Evolutionary conservation across 1,284 basidiomycete genomes (phyloP), one percentile per base, ranked within the genome.

Genomic region (Boletus semigastroideus): DNA sequence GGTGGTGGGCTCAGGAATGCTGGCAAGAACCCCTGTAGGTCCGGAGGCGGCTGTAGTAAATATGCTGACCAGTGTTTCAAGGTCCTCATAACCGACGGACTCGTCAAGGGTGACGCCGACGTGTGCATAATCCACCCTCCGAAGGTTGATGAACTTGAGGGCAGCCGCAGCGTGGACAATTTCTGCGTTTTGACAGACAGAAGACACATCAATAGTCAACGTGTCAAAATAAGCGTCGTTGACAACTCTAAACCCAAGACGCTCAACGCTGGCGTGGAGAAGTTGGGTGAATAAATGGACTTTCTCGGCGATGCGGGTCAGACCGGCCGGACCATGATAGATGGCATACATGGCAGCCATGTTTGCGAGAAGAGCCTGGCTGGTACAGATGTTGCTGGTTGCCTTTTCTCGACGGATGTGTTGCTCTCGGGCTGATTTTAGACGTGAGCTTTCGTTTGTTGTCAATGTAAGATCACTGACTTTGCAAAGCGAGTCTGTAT

Each of bases 291-390:
- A 84, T n/a, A 84, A 80, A 71, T 98, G 94, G 20, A 97, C 90
- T 73, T 92, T 94, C 67, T 83, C 78, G 30, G 94, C 95, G 59
- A 98, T 98, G 49, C 84, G 83, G 58, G 79, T 78, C 28, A 99
- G 79, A 51, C 95, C 95, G 40, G 80, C 79, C 1, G 97, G 92
- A 19, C 96, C 96, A 67, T 99, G 97, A 72, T 97, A 98, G 42
- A 99, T 87, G 8, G 96, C 92, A 67, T 95, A 97, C 94, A 97
- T 96, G 38, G 94, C 92, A 14, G 94, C 91, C 88, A 96, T 95
- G 72, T 98, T 98, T 45, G 94, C 94, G 33, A 98, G 86, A 17
- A 98, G 82, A 0, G 93, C 94, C 72, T 98, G 94, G 61, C 86
- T 88, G 11, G 94, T 95, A 68, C 93, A 96, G 56, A 96, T 94